Evolutionary conservation across 2,329 filamentous ascomycete species (phyloP).

Genomic region (Dryadomyces quercus-mongolicae): DNA sequence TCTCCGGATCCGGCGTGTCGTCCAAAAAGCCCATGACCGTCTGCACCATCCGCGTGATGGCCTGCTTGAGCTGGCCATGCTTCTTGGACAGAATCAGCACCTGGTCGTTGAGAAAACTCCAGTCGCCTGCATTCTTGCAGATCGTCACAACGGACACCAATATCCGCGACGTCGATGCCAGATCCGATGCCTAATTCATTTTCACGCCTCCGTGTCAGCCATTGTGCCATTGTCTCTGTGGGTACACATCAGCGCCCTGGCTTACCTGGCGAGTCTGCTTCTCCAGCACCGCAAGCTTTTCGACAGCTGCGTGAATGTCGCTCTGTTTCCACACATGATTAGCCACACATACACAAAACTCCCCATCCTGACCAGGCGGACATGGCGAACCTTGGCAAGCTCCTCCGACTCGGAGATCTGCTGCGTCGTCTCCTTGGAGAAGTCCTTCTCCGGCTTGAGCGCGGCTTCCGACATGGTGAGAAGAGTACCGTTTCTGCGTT

Average conservation of each 20-base stretch:
- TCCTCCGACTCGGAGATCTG: slow-evolving; percentile 82
- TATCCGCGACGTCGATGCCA: slow-evolving; percentile 84
- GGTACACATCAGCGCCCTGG: slow-evolving; percentile 7
- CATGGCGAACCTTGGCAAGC: slow-evolving; percentile 60
- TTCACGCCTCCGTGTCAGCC: too few relatives aligned
- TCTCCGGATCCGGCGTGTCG: slow-evolving; percentile 71
- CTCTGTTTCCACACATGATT: slow-evolving; percentile 28
- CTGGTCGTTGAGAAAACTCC: slow-evolving; percentile 93
- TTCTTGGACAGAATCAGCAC: slow-evolving; percentile 95
- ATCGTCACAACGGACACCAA: slow-evolving; percentile 83
- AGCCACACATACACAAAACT: too few relatives aligned
- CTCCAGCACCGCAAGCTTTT: slow-evolving; percentile 84
- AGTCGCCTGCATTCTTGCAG: slow-evolving; percentile 86
- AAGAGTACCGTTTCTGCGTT: too few relatives aligned
- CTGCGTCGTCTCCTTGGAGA: slow-evolving; percentile 88
- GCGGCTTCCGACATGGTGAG: slow-evolving; percentile 63
- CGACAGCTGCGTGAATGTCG: slow-evolving; percentile 77
- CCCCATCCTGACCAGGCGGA: too few relatives aligned
- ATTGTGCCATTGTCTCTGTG: neutral
- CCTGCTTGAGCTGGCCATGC: slow-evolving; percentile 98
- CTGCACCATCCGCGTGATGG: slow-evolving; percentile 98
- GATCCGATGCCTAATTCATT: slow-evolving; percentile 77
- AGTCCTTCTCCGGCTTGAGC: slow-evolving; percentile 97
- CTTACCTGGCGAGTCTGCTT: slow-evolving; percentile 93
- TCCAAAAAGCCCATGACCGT: slow-evolving; percentile 87